A percentile compares a stretch with the other conserved stretches of the same genome.
phyloP scores from a whole-genome alignment of 257 asterid species.

The Cynanchum wilfordii region DNA sequence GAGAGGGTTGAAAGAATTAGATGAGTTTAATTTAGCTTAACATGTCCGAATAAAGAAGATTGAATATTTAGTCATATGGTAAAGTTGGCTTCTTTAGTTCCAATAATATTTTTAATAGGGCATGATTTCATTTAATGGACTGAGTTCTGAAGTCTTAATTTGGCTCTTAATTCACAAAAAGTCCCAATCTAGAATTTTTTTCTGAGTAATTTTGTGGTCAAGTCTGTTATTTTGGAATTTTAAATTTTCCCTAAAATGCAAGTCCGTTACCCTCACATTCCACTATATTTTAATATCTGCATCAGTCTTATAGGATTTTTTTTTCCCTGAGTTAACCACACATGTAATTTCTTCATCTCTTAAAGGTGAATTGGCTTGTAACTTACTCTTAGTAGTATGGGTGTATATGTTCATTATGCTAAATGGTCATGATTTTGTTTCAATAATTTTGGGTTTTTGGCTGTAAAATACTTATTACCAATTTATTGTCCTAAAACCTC shows the following conservation, averaged over 20 bases:
- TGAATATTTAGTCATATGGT: background rate
- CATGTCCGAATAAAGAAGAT: background rate
- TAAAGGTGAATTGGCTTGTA: background rate
- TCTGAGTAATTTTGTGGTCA: background rate
- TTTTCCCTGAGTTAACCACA: background rate
- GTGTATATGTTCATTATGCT: background rate
- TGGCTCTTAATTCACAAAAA: background rate
- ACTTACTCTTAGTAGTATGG: background rate
- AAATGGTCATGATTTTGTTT: background rate
- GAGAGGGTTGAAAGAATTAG: background rate
- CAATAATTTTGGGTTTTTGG: background rate
- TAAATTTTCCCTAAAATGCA: background rate
- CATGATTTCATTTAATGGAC: background rate
- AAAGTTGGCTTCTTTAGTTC: background rate
- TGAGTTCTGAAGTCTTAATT: background rate
- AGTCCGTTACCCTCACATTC: background rate
- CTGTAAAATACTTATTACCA: background rate
- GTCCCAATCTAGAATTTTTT: background rate
- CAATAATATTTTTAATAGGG: background rate
- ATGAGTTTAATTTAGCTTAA: background rate
- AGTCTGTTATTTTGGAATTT: background rate
- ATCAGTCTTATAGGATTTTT: background rate
- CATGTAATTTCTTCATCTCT: background rate
- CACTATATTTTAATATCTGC: background rate
- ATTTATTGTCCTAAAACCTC: background rate